Evolutionary conservation across 2,329 filamentous ascomycete genomes (phyloP).

Genomic region (Plenodomus lindquistii): DNA sequence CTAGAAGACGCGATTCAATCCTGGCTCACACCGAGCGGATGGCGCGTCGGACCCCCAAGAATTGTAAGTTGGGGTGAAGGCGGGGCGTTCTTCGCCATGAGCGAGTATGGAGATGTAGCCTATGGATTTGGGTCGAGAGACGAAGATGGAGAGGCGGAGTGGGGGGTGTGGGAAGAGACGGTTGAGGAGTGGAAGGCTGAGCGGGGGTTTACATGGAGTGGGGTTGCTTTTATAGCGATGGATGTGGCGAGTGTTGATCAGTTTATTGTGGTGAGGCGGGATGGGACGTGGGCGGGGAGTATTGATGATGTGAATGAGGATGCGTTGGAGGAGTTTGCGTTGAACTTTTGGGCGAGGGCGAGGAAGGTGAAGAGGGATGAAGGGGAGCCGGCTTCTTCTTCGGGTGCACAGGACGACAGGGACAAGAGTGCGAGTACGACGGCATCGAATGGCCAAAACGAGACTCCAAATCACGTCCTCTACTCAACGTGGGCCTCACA

Average conservation of each 20-base stretch:
- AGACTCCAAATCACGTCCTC: constrained; percentile 24
- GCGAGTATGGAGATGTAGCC: constrained; percentile 40
- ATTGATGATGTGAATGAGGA: constrained; percentile 40
- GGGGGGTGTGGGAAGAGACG: constrained; percentile 40
- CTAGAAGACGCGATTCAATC: constrained; percentile 39
- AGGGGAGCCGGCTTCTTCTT: no score
- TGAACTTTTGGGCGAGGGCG: constrained; percentile 33
- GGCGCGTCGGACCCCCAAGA: constrained; percentile 40
- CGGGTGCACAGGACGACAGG: no score
- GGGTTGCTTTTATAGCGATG: constrained; percentile 36
- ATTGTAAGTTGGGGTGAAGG: constrained; percentile 37
- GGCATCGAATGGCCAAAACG: constrained; percentile 3
- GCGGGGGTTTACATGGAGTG: constrained; percentile 33
- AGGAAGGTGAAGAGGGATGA: no score
- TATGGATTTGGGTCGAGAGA: constrained; percentile 29
- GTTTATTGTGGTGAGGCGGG: constrained; percentile 40
- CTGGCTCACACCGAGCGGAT: constrained; percentile 44
- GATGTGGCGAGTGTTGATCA: constrained; percentile 36
- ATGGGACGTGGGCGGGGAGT: constrained; percentile 42
- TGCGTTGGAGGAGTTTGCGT: constrained; percentile 35
- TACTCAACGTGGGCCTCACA: constrained; percentile 39
- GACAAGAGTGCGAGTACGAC: constrained; percentile 4
- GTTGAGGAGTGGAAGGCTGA: constrained; percentile 42
- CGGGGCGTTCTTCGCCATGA: constrained; percentile 43
- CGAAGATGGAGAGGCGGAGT: constrained; percentile 5